Evolutionary conservation across 148 eudicot genomes (phyloP).

Genomic region (Salicornia ramosissima): DNA sequence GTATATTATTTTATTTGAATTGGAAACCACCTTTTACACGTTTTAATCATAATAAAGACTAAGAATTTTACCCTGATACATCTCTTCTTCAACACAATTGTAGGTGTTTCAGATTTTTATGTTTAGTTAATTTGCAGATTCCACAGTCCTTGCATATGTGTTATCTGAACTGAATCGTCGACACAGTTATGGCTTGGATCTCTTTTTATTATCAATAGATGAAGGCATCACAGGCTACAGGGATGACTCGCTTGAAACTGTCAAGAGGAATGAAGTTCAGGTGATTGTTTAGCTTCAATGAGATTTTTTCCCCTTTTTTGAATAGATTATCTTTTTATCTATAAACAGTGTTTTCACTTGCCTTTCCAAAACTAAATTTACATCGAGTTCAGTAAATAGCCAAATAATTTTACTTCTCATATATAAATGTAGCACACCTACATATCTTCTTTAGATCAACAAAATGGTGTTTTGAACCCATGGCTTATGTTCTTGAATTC

Average conservation of each 20-base stretch:
- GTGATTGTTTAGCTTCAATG: slow-evolving; percentile 25
- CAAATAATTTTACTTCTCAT: no score
- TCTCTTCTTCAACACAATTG: no score
- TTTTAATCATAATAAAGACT: no score
- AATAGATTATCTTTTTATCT: not conserved
- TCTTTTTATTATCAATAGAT: slow-evolving; percentile 83
- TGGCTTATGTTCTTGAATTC: no score
- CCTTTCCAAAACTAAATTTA: not conserved
- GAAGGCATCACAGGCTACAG: slow-evolving; percentile 98
- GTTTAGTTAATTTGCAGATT: slow-evolving; percentile 45
- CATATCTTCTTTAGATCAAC: no score
- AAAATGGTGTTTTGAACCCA: no score
- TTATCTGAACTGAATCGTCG: slow-evolving; percentile 85
- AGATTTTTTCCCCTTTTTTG: not conserved
- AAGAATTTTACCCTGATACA: no score
- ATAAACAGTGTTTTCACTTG: not conserved
- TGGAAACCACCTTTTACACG: no score
- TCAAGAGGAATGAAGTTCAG: slow-evolving; percentile 94
- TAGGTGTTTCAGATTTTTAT: not conserved
- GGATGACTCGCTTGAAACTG: slow-evolving; percentile 97
- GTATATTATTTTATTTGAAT: slow-evolving; percentile 1
- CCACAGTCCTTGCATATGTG: slow-evolving; percentile 96
- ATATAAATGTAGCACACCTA: no score
- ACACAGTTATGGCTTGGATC: slow-evolving; percentile 81
- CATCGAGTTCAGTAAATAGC: not conserved